These are phyloP conservation scores for Cladophialophora yegresii DNA, from an alignment of 2,329 filamentous ascomycete species.

Conservation along the genomic window DNA sequence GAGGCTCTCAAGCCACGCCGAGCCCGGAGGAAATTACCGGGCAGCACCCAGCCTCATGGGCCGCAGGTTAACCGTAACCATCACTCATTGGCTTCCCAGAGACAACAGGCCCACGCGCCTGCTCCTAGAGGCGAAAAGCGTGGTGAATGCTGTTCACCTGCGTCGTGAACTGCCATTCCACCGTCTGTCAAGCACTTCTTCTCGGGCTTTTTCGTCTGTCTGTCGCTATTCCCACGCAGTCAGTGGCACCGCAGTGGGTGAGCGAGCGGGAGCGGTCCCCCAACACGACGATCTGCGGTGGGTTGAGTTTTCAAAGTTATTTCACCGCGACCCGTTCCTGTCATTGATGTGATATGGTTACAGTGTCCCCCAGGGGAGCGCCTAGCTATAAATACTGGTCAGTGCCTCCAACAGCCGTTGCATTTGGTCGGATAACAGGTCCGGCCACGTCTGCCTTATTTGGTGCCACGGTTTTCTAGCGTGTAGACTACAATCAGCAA, in stretches of 20 bases:
- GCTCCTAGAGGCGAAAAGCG: background rate
- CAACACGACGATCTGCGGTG: background rate
- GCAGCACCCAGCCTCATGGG: background rate
- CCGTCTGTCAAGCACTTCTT: background rate
- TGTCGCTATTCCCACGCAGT: background rate
- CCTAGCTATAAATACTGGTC: conserved; percentile 7
- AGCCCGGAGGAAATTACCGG: conserved; percentile 14
- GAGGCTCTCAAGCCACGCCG: background rate
- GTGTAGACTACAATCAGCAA: background rate
- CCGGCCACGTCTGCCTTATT: conserved; percentile 11
- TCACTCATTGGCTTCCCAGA: background rate
- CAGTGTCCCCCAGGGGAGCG: background rate
- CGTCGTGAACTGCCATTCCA: background rate
- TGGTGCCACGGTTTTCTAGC: conserved; percentile 2
- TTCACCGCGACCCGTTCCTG: background rate
- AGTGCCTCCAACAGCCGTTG: background rate
- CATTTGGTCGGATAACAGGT: conserved; percentile 1
- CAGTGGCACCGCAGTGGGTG: background rate
- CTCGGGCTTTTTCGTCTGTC: background rate
- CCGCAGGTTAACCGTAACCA: background rate
- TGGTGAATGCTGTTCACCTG: background rate
- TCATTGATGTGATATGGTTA: conserved; percentile 2
- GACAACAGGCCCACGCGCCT: background rate
- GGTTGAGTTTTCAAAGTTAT: background rate
- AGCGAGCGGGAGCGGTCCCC: background rate